These are phyloP conservation scores for Xerocomellus chrysenteron DNA, from an alignment of 768 basidiomycete species.

Conservation along the genomic window DNA sequence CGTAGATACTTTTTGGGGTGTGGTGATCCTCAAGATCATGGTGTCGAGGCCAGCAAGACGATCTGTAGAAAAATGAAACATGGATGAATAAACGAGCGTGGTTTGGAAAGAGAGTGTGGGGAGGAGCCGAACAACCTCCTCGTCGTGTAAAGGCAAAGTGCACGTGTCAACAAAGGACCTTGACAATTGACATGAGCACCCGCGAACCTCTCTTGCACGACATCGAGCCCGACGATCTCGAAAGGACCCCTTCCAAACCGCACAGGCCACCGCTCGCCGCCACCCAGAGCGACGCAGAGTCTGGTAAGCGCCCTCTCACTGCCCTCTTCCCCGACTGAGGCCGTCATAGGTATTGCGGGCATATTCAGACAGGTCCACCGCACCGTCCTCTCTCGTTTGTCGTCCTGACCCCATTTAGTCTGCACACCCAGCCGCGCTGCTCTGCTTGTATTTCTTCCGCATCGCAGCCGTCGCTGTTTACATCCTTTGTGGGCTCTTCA, in stretches of 20 bases:
- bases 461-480: slow-evolving; percentile 88
- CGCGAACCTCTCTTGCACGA: slow-evolving; percentile 70
- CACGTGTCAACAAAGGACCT: slow-evolving; percentile 11
- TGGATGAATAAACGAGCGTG: slow-evolving; percentile 21
- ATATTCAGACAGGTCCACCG: slow-evolving; percentile 70
- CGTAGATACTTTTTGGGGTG: slow-evolving; percentile 28
- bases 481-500: slow-evolving; percentile 89
- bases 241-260: slow-evolving; percentile 28
- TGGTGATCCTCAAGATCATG: slow-evolving; percentile 37
- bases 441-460: slow-evolving; percentile 88
- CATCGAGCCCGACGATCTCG: slow-evolving; percentile 83
- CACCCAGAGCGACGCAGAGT: slow-evolving; percentile 67
- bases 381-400: slow-evolving; percentile 1
- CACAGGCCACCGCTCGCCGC: slow-evolving; percentile 50
- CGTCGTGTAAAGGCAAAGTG: slow-evolving; percentile 12
- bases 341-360: slow-evolving; percentile 57
- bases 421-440: slow-evolving; percentile 78
- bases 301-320: slow-evolving; percentile 45
- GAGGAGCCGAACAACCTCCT: slow-evolving; percentile 2
- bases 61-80: slow-evolving; percentile 38
- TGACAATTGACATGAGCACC: slow-evolving; percentile 45
- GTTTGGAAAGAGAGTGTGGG: not conserved
- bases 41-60: slow-evolving; percentile 45
- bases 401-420: slow-evolving; percentile 47
- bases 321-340: slow-evolving; percentile 3